A percentile compares a stretch with the other conserved stretches of the same genome.
Evolutionary conservation across 1,284 basidiomycete genomes (phyloP).

Genomic region (Microbotryomycetes sp.): DNA sequence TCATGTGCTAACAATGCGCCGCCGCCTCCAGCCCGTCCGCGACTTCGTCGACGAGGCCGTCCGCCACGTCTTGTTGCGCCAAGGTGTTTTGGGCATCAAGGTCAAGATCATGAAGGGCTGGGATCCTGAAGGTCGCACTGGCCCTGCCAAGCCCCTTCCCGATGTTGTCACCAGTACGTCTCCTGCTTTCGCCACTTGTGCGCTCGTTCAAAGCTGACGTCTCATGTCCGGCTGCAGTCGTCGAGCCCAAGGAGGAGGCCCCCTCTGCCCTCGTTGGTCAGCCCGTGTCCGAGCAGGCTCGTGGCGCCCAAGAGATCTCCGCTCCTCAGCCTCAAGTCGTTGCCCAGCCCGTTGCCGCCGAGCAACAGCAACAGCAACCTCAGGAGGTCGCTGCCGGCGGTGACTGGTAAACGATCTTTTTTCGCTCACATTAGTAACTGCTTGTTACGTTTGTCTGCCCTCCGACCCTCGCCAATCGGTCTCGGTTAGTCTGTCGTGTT

Average conservation of each 20-base stretch:
- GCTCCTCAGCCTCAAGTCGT: conserved; percentile 10
- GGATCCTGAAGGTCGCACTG: conserved; percentile 82
- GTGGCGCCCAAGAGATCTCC: conserved; percentile 26
- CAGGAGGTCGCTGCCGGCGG: neutral
- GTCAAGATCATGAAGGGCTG: conserved; percentile 99
- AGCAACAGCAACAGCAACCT: neutral
- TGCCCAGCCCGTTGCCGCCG: conserved; percentile 2
- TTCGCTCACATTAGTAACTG: too few species aligned
- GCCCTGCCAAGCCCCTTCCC: conserved; percentile 89
- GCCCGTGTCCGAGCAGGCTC: conserved; percentile 30
- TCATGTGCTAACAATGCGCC: neutral
- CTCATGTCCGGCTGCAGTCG: conserved; percentile 13
- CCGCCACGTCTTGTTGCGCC: conserved; percentile 94
- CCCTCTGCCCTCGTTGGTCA: conserved; percentile 31
- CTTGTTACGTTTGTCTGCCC: neutral
- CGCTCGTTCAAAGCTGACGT: neutral
- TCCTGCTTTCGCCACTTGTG: neutral
- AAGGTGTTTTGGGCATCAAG: conserved; percentile 99
- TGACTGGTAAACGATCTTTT: conserved; percentile 4
- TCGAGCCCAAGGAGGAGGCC: conserved; percentile 50
- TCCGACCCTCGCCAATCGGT: too few species aligned
- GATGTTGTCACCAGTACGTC: conserved; percentile 78
- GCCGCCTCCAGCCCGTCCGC: conserved; percentile 68
- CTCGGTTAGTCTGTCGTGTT: too few species aligned
- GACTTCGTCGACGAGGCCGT: conserved; percentile 99